A percentile compares a stretch with the other conserved stretches of the same genome.
phyloP scores from a whole-genome alignment of 2,329 filamentous ascomycete species.

The Ophiostoma sp. region DNA sequence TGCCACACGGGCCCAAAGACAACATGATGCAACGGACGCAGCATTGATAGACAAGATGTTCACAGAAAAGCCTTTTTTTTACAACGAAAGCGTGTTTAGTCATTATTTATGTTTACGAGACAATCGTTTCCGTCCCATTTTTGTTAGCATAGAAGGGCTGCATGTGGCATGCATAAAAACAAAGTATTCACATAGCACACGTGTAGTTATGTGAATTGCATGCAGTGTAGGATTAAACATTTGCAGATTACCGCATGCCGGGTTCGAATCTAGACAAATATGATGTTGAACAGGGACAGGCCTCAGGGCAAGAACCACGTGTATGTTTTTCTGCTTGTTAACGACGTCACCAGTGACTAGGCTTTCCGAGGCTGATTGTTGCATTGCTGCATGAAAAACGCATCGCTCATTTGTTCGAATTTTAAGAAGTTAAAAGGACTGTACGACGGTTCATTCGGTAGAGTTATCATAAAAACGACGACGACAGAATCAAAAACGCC shows the following conservation, averaged over 20 bases:
- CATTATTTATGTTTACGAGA: neutral
- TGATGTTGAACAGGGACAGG: too few relatives aligned
- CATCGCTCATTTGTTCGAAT: neutral
- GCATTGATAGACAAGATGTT: too few relatives aligned
- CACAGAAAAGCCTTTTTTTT: too few relatives aligned
- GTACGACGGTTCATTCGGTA: neutral
- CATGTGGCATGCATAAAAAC: neutral
- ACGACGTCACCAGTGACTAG: neutral
- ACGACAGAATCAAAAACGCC: neutral
- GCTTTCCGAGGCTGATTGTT: neutral
- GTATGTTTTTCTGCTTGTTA: neutral
- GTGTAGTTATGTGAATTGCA: neutral
- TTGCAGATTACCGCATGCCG: too few relatives aligned
- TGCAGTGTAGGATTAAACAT: too few relatives aligned
- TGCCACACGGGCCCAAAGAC: neutral
- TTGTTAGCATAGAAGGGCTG: neutral
- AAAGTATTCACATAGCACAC: neutral
- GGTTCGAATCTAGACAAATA: too few relatives aligned
- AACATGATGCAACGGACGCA: neutral
- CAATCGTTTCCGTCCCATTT: neutral
- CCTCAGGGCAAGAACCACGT: neutral
- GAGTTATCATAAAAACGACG: neutral
- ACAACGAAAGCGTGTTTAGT: neutral
- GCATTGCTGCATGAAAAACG: neutral
- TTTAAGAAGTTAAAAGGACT: neutral